Conservation (phyloP, 345 rosid genomes). For the Eucalyptus polybractea region DNA sequence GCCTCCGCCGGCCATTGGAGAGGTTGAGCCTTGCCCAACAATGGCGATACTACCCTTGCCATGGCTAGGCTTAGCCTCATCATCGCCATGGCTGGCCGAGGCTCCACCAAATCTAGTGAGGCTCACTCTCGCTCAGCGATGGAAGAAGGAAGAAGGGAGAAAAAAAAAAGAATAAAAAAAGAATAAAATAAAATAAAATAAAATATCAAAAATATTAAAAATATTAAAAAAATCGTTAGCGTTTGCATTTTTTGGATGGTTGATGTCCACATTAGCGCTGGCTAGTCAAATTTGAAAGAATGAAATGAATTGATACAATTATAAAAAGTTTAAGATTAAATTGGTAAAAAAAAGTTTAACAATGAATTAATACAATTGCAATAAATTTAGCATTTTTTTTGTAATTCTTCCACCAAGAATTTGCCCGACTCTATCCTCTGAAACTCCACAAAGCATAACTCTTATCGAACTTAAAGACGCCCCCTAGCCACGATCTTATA, state of each 20-base stretch:
- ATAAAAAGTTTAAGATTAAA: accelerated
- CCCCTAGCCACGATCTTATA: accelerated
- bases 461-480: background rate
- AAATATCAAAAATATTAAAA: accelerated
- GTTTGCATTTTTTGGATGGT: accelerated
- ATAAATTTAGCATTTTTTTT: accelerated
- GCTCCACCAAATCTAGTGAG: accelerated
- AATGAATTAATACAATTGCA: accelerated
- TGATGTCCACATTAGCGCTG: accelerated
- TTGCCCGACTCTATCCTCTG: accelerated
- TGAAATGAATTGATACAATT: accelerated
- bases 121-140: accelerated
- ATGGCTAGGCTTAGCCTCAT: accelerated
- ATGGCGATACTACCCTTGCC: accelerated
- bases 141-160: no score
- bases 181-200: no score
- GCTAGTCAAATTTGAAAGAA: accelerated
- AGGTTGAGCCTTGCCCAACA: accelerated
- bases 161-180: accelerated
- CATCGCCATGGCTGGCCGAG: no score
- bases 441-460: background rate
- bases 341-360: accelerated
- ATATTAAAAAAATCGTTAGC: accelerated
- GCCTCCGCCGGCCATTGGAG: accelerated
- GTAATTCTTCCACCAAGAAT: accelerated